Percentiles rank a stretch among this genome's conserved stretches.
Conservation (phyloP, 805 yeast species). For the Wickerhamomyces subpelliculosus region DNA sequence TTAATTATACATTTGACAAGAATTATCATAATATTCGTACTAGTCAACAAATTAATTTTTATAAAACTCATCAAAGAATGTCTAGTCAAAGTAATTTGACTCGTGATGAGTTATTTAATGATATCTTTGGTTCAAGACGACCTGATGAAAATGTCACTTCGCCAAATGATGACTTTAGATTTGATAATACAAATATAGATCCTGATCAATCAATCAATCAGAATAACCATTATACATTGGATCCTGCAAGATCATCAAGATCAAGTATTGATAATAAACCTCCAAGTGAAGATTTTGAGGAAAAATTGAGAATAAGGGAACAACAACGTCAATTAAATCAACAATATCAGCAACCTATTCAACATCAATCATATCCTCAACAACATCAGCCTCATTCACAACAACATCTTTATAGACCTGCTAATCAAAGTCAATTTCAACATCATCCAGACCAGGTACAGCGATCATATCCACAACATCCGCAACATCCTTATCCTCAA, state of each 20-base stretch:
- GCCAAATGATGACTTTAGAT: background rate
- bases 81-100: constrained; percentile 5
- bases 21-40: too few species aligned
- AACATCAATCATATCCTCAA: background rate
- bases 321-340: too few species aligned
- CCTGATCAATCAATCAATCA: background rate
- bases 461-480: constrained; percentile 1
- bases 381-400: constrained; percentile 1
- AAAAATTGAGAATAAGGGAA: background rate
- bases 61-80: too few species aligned
- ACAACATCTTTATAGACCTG: background rate
- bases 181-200: background rate
- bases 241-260: constrained; percentile 1
- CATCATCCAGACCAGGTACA: constrained; percentile 1
- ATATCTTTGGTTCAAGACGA: constrained; percentile 24
- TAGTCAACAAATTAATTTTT: too few species aligned
- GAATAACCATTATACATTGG: constrained; percentile 1
- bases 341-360: background rate
- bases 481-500: constrained; percentile 1
- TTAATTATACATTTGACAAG: too few species aligned
- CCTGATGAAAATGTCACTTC: constrained; percentile 2
- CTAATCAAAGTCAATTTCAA: background rate
- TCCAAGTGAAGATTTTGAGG: background rate
- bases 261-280: too few species aligned
- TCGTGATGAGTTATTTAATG: constrained; percentile 24